These are phyloP conservation scores for Brassica nigra DNA, from an alignment of 345 rosid species.

Conservation along the genomic window DNA sequence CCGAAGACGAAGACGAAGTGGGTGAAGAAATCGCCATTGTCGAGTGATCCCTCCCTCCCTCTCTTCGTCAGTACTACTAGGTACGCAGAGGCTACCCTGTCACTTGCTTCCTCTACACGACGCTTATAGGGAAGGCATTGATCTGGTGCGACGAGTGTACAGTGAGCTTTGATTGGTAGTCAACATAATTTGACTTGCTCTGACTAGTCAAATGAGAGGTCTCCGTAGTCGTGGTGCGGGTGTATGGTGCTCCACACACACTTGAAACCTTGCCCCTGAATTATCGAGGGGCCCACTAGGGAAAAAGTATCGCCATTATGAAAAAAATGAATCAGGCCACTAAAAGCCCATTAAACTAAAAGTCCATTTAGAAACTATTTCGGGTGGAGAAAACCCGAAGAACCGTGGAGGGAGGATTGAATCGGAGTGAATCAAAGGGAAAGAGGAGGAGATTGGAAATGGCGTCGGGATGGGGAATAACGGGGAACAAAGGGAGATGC, in stretches of 20 bases:
- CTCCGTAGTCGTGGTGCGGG: not conserved
- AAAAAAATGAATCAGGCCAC: not conserved
- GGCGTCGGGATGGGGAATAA: slow-evolving; percentile 99
- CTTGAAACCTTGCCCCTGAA: slow-evolving; percentile 5
- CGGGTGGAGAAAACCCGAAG: slow-evolving; percentile 9
- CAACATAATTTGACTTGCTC: not conserved
- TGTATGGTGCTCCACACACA: slow-evolving; percentile 23
- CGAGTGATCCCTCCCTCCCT: not conserved
- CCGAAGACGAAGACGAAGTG: slow-evolving; percentile 52
- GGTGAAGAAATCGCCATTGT: slow-evolving; percentile 60
- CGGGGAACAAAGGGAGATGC: slow-evolving; percentile 91
- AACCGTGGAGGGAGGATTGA: not conserved
- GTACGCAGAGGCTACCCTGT: not conserved
- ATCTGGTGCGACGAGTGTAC: slow-evolving; percentile 28
- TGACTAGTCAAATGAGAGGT: not conserved
- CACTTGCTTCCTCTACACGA: not conserved
- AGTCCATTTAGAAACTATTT: not conserved
- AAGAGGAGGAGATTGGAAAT: slow-evolving; percentile 22
- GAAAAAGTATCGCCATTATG: slow-evolving; percentile 19
- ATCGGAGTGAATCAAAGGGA: not conserved
- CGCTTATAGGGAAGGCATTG: not conserved
- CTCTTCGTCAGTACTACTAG: not conserved
- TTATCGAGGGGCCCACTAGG: not conserved
- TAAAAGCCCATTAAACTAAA: slow-evolving; percentile 7
- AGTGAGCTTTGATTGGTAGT: not conserved